These are phyloP conservation scores for Citrus australasica DNA, from an alignment of 345 rosid species.

Conservation along the genomic window DNA sequence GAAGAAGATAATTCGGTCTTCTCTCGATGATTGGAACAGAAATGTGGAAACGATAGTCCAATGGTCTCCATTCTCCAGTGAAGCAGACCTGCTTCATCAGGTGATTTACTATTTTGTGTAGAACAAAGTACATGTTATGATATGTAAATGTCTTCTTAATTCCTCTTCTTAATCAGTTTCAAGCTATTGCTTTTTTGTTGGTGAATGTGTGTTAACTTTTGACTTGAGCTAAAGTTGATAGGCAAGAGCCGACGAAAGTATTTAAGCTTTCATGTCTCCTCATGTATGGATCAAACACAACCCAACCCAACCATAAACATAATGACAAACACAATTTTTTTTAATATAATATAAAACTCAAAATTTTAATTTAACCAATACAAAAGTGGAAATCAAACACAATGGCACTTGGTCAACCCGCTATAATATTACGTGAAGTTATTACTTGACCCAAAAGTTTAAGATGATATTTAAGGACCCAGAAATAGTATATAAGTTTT, in stretches of 20 bases:
- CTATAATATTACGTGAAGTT: neutral
- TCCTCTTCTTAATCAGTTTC: neutral
- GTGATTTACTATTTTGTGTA: conserved; percentile 29
- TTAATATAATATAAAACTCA: neutral
- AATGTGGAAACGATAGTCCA: conserved; percentile 62
- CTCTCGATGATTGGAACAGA: conserved; percentile 58
- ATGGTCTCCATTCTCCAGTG: conserved; percentile 87
- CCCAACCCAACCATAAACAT: neutral
- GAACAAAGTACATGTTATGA: neutral
- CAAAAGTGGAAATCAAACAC: neutral
- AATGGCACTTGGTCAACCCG: neutral
- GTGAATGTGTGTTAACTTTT: neutral
- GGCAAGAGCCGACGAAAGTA: neutral
- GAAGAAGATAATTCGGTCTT: conserved; percentile 49
- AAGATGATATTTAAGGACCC: neutral
- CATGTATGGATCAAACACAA: neutral
- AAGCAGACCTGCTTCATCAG: conserved; percentile 75
- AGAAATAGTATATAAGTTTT: neutral
- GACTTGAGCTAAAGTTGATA: neutral
- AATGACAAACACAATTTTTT: neutral
- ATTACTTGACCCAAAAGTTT: neutral
- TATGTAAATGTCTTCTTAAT: neutral
- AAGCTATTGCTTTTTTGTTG: neutral
- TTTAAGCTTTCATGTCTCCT: neutral
- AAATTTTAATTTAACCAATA: neutral